phyloP scores from a whole-genome alignment of 2,329 filamentous ascomycete genomes.

The Penicillium vulpinum region DNA sequence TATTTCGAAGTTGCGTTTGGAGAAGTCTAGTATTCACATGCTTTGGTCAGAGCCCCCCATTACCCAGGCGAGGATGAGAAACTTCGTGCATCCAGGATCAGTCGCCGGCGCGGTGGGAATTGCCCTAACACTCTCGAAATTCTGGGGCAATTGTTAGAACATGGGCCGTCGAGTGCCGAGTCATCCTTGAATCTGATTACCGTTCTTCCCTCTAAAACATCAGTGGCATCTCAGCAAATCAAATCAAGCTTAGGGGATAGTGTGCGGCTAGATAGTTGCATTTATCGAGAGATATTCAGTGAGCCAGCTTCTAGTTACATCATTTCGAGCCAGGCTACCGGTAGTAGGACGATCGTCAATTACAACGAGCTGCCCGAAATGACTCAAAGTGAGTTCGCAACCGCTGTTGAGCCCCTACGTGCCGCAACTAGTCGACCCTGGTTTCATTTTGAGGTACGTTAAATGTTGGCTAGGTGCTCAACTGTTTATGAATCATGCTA shows the following conservation, averaged over 20 bases:
- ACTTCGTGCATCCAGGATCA: slow-evolving; percentile 62
- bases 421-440: slow-evolving; percentile 43
- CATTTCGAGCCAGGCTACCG: slow-evolving; percentile 59
- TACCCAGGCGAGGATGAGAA: slow-evolving; percentile 73
- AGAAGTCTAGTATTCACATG: slow-evolving; percentile 3
- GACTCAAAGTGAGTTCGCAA: slow-evolving; percentile 61
- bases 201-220: slow-evolving; percentile 55
- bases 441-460: slow-evolving; percentile 68
- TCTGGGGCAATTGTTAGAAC: slow-evolving; percentile 60
- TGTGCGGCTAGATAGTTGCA: slow-evolving; percentile 57
- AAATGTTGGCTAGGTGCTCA: not conserved
- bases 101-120: slow-evolving; percentile 68
- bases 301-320: slow-evolving; percentile 70
- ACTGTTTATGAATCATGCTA: not conserved
- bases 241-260: slow-evolving; percentile 53
- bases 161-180: slow-evolving; percentile 4
- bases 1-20: not conserved
- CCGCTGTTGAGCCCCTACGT: slow-evolving; percentile 44
- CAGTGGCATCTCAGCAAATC: slow-evolving; percentile 56
- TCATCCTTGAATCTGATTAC: slow-evolving; percentile 41
- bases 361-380: slow-evolving; percentile 69
- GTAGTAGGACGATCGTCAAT: slow-evolving; percentile 69
- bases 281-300: slow-evolving; percentile 57
- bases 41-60: slow-evolving; percentile 42
- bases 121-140: slow-evolving; percentile 71